Evolutionary conservation across 116 monocot species (phyloP).

Genomic region (Cymodocea nodosa): DNA sequence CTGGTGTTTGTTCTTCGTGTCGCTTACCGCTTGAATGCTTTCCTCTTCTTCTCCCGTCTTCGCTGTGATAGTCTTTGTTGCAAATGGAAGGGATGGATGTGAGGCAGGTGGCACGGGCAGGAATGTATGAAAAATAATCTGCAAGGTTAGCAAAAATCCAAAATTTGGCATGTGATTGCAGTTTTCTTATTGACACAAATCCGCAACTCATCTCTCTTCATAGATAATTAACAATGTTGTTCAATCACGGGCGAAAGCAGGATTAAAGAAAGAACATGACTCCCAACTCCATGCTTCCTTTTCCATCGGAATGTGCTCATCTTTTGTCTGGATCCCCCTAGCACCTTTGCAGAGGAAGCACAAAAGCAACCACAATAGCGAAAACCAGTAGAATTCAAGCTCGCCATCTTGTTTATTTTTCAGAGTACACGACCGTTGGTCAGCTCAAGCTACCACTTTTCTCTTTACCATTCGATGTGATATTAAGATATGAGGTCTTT

Average conservation of each 20-base stretch:
- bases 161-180: not conserved
- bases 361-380: not conserved
- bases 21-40: not conserved
- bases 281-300: not conserved
- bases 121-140: too few species aligned
- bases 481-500: too few species aligned
- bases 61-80: not conserved
- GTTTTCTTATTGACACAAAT: too few species aligned
- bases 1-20: not conserved
- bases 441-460: too few species aligned
- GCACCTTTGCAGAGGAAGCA: not conserved
- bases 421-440: too few species aligned
- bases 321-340: conserved; percentile 1
- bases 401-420: too few species aligned
- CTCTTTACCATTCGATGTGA: too few species aligned
- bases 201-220: too few species aligned
- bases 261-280: not conserved
- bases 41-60: not conserved
- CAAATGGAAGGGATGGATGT: not conserved
- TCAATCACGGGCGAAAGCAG: not conserved
- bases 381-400: not conserved
- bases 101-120: not conserved
- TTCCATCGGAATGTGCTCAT: not conserved
- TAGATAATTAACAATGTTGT: not conserved
- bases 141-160: not conserved